Evolutionary conservation across 1,284 basidiomycete species (phyloP).

Genomic region (Lignosus rhinocerotis): DNA sequence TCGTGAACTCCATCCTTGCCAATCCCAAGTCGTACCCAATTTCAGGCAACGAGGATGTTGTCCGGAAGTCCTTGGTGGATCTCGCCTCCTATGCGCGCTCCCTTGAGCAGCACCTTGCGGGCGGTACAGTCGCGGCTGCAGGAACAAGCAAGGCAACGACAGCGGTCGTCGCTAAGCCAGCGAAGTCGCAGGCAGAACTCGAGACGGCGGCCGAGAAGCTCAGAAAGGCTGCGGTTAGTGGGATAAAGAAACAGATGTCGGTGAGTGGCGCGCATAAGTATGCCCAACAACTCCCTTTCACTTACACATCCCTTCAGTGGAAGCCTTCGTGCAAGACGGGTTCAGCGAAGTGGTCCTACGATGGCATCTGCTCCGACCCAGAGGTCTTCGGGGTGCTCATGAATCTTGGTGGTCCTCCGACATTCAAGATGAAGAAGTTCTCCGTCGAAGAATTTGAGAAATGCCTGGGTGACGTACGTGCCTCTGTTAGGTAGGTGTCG

Average conservation of each 20-base stretch:
- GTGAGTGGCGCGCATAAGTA: conserved; percentile 41
- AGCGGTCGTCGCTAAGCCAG: conserved; percentile 31
- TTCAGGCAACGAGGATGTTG: conserved; percentile 35
- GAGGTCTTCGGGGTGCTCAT: conserved; percentile 52
- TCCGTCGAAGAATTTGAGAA: conserved; percentile 43
- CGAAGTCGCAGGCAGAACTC: conserved; percentile 43
- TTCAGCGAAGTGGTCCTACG: conserved; percentile 51
- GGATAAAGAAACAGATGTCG: conserved; percentile 57
- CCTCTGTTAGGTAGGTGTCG: conserved; percentile 30
- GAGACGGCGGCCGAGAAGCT: conserved; percentile 49
- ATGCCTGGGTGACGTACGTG: conserved; percentile 34
- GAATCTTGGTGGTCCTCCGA: conserved; percentile 44
- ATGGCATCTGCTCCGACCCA: conserved; percentile 54
- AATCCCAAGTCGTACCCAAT: conserved; percentile 38
- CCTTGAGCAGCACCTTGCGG: conserved; percentile 37
- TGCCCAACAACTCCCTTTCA: neutral
- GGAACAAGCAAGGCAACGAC: conserved; percentile 13
- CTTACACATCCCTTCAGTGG: conserved; percentile 39
- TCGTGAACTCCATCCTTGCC: conserved; percentile 40
- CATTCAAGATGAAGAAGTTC: conserved; percentile 56
- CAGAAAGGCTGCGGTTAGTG: conserved; percentile 44
- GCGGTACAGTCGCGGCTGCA: conserved; percentile 6
- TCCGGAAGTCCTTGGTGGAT: conserved; percentile 35
- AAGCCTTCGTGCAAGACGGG: conserved; percentile 52
- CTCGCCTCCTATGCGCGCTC: conserved; percentile 47